Evolutionary conservation across 1,284 basidiomycete genomes (phyloP), one percentile per base, ranked within the genome.

Genomic region (Ustilago loliicola): DNA sequence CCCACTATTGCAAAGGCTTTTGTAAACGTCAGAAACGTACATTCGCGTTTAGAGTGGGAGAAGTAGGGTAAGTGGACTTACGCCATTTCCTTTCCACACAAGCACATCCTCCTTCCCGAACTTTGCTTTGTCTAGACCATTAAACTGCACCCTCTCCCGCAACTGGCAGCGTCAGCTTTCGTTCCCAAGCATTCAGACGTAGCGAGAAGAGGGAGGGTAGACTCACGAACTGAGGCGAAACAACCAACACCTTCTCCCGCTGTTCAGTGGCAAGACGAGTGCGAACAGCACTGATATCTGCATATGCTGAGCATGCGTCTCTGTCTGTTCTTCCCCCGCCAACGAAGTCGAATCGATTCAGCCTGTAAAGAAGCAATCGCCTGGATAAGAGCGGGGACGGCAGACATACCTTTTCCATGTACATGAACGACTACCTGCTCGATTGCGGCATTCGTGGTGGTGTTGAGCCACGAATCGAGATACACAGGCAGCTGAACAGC

Each of bases 81-180:
- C 79, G 5, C 55, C 56, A 32, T 80, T 78, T 6, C 55, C 63
- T 32, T 80, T 78, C 72, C 72, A 80, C 13, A 78, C 63, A 1
- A 80, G 50, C 36, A 75, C 29, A 69, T 38, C 19, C 66, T 30
- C 19, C 21, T 51, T 17, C 32, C 38, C 27, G 17, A 60, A 65
- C n/a, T 25, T 59, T 17, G 40, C 32, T 53, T 76, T 80, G 66
- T 80, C 79, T 9, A 70, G 48, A 0, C 76, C 76, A 23, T 78
- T 80, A 30, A 80, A 61, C 78, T 80, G 54, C 17, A 1, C 11
- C 38, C 11, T 6, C 42, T 3, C 42, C 3, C 42, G 6, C 8
- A 10, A 1, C 42, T 7, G 6, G 7, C n/a, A 1, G 10, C n/a
- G 21, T 45, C 21, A 21, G 42, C 6, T 45, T 10, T 21, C 21